Evolutionary conservation across 2,329 filamentous ascomycete species (phyloP), one percentile per base, ranked within the genome.

Genomic region (Aspergillus sp.): DNA sequence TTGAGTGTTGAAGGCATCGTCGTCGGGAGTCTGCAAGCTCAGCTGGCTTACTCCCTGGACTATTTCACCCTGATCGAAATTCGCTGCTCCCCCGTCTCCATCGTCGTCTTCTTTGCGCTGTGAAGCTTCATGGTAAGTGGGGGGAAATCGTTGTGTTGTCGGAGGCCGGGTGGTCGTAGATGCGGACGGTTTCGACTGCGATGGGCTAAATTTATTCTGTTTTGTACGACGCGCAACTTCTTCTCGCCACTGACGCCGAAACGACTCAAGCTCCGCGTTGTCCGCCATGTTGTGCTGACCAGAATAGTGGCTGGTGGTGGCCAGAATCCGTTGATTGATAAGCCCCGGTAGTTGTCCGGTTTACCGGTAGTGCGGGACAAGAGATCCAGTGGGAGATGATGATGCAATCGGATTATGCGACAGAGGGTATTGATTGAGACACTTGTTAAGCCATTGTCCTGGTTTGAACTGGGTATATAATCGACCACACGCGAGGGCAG

Each of bases 161-260:
- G 64, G 61, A 42, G 64, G 51, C 45, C 21, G 34, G 13, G 55
- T 53, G 46, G 40, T 42, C 11, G 65, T 55, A 40, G 52, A 23
- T 16, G 53, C 44, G 17, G 62, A 40, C 5, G 62, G 21, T 46
- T 51, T 51, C 3, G 56, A 36, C 16, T 61, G 52, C 5, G 56
- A 46, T 25, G 60, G 53, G 23, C 48, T 47, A 56, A 38, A 57
- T 46, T 43, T 47, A 29, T 17, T 53, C 13, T 47, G 56, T 29
- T 61, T 67, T 34, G 73, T 77, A 67, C 78, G 76, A 43, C 78
- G 78, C 14, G 77, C 75, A 5, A 96, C 88, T 69, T 97, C 92
- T 61, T 90, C 87, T 54, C 85, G 84, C 92, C 92, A 97, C 78
- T 91, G 82, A 65, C 84, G 82, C 59, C 93, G 87, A 74, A 97